phyloP scores from a whole-genome alignment of 2,329 filamentous ascomycete species.

The Penicillium expansum region DNA sequence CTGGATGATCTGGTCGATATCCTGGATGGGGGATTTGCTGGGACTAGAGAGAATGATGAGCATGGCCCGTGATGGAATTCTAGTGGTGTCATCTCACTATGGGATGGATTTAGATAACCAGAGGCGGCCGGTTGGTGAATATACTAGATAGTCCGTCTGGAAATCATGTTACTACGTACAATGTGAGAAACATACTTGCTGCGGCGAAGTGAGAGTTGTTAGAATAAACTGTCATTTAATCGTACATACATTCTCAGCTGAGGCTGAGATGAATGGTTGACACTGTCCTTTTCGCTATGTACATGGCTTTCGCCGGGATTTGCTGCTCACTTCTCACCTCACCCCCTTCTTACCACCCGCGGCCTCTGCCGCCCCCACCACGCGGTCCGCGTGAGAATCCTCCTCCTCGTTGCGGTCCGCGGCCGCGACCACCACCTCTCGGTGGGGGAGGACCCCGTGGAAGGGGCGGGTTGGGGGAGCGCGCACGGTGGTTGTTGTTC shows the following conservation, averaged over 20 bases:
- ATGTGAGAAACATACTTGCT: background rate
- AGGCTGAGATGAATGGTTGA: background rate
- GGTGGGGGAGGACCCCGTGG: conserved; percentile 7
- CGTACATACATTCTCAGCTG: background rate
- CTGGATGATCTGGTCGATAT: conserved; percentile 75
- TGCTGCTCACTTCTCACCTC: background rate
- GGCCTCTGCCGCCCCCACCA: conserved; percentile 15
- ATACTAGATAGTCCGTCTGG: background rate
- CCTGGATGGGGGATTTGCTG: conserved; percentile 71
- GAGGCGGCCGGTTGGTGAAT: background rate
- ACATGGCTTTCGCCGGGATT: background rate
- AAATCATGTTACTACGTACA: background rate
- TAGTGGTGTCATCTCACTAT: background rate
- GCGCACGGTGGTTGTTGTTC: conserved; percentile 24
- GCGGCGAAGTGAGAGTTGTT: background rate
- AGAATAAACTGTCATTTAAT: background rate
- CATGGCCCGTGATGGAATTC: background rate
- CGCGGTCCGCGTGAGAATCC: conserved; percentile 9
- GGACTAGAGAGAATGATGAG: conserved; percentile 32
- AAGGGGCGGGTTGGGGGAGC: conserved; percentile 29
- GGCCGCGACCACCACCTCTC: conserved; percentile 13
- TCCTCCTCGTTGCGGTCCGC: conserved; percentile 15
- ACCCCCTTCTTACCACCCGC: conserved; percentile 9
- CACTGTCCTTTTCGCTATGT: background rate
- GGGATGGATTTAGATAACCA: too few relatives aligned